These are phyloP conservation scores for Petrea volubilis DNA, from an alignment of 257 asterid genomes.

Conservation along the genomic window DNA sequence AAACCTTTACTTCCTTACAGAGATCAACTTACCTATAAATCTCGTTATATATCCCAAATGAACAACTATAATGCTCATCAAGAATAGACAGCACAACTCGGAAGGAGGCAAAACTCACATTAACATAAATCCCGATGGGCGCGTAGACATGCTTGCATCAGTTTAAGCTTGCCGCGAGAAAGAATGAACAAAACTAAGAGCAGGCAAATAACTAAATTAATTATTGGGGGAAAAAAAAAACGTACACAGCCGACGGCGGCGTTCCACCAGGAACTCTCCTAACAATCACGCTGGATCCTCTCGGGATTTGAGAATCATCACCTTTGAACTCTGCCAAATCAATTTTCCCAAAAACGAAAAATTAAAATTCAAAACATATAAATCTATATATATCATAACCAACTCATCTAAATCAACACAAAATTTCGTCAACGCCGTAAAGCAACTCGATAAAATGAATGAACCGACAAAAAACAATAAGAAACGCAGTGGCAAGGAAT, in stretches of 20 bases:
- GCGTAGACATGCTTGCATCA: conserved; percentile 21
- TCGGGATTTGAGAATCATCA: conserved; percentile 60
- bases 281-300: conserved; percentile 75
- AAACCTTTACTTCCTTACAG: background rate
- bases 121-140: background rate
- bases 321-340: conserved; percentile 53
- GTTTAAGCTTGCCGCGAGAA: background rate
- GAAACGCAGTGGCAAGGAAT: background rate
- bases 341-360: background rate
- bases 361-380: background rate
- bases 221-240: conserved; percentile 5
- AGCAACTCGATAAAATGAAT: background rate
- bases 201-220: background rate
- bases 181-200: background rate
- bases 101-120: background rate
- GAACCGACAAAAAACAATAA: background rate
- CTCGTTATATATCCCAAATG: background rate
- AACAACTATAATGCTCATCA: background rate
- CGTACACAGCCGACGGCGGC: conserved; percentile 49
- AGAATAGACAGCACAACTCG: conserved; percentile 1
- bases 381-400: no score
- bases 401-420: conserved; percentile 1
- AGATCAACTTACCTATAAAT: background rate
- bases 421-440: background rate
- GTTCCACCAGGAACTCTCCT: conserved; percentile 76